phyloP scores from a whole-genome alignment of 1,284 basidiomycete species.

The Boletus hoseneyae region DNA sequence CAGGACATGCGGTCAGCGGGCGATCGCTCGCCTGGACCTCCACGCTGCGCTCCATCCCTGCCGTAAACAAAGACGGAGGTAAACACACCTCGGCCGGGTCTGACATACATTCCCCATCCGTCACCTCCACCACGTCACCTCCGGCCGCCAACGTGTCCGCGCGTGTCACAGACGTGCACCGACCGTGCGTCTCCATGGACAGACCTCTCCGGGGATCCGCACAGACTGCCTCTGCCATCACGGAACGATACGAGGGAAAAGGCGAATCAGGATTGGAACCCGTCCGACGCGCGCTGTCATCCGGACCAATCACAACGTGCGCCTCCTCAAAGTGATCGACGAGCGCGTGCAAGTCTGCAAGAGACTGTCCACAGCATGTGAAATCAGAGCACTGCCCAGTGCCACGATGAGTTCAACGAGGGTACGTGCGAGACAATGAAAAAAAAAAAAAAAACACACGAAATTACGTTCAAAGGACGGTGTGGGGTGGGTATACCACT shows the following conservation, averaged over 20 bases:
- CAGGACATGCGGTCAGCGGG: too few species aligned
- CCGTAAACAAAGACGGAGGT: conserved; percentile 10
- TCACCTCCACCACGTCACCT: not conserved
- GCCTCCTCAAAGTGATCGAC: conserved; percentile 65
- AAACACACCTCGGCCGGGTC: conserved; percentile 2
- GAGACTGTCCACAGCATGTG: conserved; percentile 57
- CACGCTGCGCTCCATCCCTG: not conserved
- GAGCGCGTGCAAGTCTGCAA: conserved; percentile 64
- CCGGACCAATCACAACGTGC: conserved; percentile 44
- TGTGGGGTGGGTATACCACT: conserved; percentile 4
- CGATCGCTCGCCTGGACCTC: too few species aligned
- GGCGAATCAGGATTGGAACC: conserved; percentile 13
- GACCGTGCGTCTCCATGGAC: conserved; percentile 1
- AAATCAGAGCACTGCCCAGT: conserved; percentile 55
- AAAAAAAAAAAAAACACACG: conserved; percentile 8
- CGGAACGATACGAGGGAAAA: not conserved
- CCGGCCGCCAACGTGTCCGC: not conserved
- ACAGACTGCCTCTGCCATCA: conserved; percentile 14
- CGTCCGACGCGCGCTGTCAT: conserved; percentile 17
- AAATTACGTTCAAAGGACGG: conserved; percentile 19
- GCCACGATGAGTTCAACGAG: too few species aligned
- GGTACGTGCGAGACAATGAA: not conserved
- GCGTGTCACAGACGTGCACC: not conserved
- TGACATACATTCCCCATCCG: not conserved
- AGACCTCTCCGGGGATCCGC: conserved; percentile 30